These are phyloP conservation scores for Corynespora cassiicola DNA, from an alignment of 2,329 filamentous ascomycete species.

Conservation along the genomic window DNA sequence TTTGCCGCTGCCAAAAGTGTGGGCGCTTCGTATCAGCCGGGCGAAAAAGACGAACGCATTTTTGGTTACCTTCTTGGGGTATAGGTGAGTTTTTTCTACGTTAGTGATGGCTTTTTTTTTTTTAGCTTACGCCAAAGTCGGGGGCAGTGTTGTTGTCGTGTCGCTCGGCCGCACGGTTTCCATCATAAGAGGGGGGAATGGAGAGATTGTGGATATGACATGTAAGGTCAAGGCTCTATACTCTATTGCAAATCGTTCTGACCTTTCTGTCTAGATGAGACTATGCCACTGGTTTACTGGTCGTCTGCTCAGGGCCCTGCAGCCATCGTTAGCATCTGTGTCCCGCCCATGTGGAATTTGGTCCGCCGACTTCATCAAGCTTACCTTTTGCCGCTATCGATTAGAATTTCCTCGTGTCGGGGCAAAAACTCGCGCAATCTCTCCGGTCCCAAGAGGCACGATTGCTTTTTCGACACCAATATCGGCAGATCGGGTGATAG, in stretches of 20 bases:
- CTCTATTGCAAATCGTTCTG: background rate
- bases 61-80: too few species aligned
- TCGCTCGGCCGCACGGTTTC: background rate
- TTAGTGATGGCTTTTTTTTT: too few species aligned
- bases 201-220: background rate
- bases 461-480: too few species aligned
- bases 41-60: background rate
- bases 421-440: too few species aligned
- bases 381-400: too few species aligned
- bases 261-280: background rate
- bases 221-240: background rate
- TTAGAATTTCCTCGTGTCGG: too few species aligned
- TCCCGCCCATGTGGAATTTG: slow-evolving; percentile 1
- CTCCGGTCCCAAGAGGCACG: too few species aligned
- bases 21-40: background rate
- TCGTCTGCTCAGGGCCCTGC: background rate
- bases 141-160: background rate
- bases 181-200: background rate
- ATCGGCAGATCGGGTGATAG: too few species aligned
- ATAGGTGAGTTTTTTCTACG: too few species aligned
- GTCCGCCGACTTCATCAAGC: too few species aligned
- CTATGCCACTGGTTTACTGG: slow-evolving; percentile 3
- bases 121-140: background rate
- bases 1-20: slow-evolving; percentile 1
- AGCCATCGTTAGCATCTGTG: background rate